Evolutionary conservation across 2,329 filamentous ascomycete genomes (phyloP), one percentile per base, ranked within the genome.

Genomic region (Torrubiellomyces zombiae): DNA sequence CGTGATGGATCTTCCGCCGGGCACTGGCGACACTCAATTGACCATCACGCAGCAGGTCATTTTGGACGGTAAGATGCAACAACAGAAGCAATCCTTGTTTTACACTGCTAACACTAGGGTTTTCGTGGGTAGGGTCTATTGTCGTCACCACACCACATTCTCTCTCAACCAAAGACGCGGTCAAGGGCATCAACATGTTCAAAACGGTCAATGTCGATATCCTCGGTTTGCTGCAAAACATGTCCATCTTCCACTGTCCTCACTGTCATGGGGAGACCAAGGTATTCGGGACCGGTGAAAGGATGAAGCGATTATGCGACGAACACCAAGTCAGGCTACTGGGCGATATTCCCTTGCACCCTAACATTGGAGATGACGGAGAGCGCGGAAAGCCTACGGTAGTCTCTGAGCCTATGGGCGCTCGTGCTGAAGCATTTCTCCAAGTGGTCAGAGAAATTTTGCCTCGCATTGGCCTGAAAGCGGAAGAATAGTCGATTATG

Each of bases 61-160:
- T n/a, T 58, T 98, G 3, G 80, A 91, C 38, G 86, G 83, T 63
- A 55, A 45, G 56, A 37, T 9, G 10, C 8, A 3, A 9, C 14
- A 28, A 15, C 14, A 15, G 3, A 5, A 11, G 20, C 10, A 13
- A 15, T 5, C 14, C 9, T 9, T 14, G 10, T 20, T 10, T 9
- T 6, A 3, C 26, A 7, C 14, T 19, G 11, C 20, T 21, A 11
- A 27, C 10, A 13, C 21, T 19, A 9, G 28, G 13, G 2, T 23
- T 17, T 10, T 12, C n/a, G n/a, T n/a, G n/a, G n/a, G n/a, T 18
- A 77, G 74, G 77, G 11, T 75, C 80, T 0, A 60, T 95, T 10
- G 80, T 98, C 18, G 74, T 98, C 2, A 89, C 82, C 0, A 98
- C 89, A 1, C 89, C 89, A 3, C 89, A 98, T 47, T 82, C 91